Evolutionary conservation across 2,329 filamentous ascomycete genomes (phyloP).

Genomic region (Emergomyces pasteurianus): DNA sequence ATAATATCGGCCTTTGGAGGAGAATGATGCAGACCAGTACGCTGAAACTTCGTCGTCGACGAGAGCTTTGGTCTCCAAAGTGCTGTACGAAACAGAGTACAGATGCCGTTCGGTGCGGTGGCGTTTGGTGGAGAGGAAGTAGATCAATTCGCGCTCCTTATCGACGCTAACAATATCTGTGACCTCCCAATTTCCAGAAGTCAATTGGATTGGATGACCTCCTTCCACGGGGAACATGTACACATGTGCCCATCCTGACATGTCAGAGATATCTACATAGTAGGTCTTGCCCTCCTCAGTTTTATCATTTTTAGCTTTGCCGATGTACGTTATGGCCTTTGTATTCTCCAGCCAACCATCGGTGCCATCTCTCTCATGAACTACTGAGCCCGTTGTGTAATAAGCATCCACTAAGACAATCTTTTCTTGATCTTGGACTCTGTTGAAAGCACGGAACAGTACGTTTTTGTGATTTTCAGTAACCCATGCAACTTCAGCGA

Average conservation of each 20-base stretch:
- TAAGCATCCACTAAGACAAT: constrained; percentile 48
- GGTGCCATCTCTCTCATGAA: constrained; percentile 46
- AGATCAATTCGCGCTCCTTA: constrained; percentile 42
- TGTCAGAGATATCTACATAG: constrained; percentile 56
- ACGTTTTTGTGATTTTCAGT: constrained; percentile 50
- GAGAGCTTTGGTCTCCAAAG: constrained; percentile 43
- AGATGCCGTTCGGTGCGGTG: constrained; percentile 57
- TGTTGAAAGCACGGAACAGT: constrained; percentile 55
- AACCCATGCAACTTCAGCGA: constrained; percentile 58
- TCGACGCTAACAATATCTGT: constrained; percentile 49
- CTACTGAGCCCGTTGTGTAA: constrained; percentile 33
- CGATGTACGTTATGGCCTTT: constrained; percentile 35
- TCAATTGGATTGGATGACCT: constrained; percentile 46
- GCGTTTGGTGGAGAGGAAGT: constrained; percentile 53
- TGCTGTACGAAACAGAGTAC: constrained; percentile 52
- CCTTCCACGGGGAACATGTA: constrained; percentile 51
- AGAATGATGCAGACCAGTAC: constrained; percentile 55
- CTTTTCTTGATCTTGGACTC: constrained; percentile 54
- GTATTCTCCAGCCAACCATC: constrained; percentile 51
- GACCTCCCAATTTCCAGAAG: constrained; percentile 55
- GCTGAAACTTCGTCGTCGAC: constrained; percentile 50
- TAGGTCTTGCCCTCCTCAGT: constrained; percentile 31
- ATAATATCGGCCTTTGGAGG: constrained; percentile 50
- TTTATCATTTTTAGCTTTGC: constrained; percentile 22
- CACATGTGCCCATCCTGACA: constrained; percentile 53